Base-by-base conservation (phyloP, 352 stramenopile species). In the Phytophthora lateralis region DNA sequence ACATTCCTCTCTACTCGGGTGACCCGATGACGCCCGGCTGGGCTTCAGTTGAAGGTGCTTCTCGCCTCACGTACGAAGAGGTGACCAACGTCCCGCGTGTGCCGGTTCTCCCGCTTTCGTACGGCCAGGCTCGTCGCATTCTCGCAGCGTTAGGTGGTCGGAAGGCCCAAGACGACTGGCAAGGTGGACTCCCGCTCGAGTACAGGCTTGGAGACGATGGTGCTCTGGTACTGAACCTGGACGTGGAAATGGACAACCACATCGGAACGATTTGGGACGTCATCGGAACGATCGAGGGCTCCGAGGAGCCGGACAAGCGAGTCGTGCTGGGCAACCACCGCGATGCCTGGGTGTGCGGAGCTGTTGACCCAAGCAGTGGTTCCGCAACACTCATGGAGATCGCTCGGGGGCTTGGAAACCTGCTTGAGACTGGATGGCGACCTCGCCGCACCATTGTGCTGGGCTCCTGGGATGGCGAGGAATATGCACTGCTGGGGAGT, bases 311-410 rank as follows among this genome's bases (percentile, higher is more conserved):
- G 0, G 81, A 91, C 18, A 67, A 88, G 14, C 46, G 21, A 1
- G 69, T 91, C 0, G 41, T 93, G n/a, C 46, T 91, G 4, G 79
- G 83, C 18, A 95, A 93, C 64, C 85, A 95, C 51, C 69, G 85
- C 9, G 85, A 95, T 59, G 85, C 83, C 2, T 94, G 85, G 85
- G 77, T 93, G 2, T 91, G 83, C 49, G 85, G 84, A 15, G 85
- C 81, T 3, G 75, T 77, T 2, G 85, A 93, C 62, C 85, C 83
- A 3, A 88, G 83, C 57, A 85, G 63, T 18, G 85, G 81, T 4
- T 91, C 83, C 5, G 69, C 80, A 1, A 45, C 68, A 8, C 47
- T 93, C 42, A 46, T 93, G 14, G 85, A 94, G 67, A 75, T 92
- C 8, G 83, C 80, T 15, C 74, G 72, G 8, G 71, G 73, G 10